Conservation (phyloP, 2,329 filamentous ascomycete species). For the Alternaria hordeiaustralica region DNA sequence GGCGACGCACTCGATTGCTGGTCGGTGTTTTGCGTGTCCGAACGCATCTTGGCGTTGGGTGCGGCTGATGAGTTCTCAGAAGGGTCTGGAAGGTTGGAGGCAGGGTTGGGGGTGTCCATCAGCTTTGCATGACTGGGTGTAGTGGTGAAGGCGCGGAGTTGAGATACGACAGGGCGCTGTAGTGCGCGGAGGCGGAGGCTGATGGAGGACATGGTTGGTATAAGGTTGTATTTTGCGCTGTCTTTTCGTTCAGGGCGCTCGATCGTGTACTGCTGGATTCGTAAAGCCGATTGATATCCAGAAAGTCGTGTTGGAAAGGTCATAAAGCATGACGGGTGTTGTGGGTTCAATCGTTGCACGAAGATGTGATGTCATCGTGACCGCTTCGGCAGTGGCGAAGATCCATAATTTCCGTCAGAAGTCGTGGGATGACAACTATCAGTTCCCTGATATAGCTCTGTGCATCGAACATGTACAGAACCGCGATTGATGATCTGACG, state of each 20-base stretch:
- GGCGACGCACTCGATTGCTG: conserved; percentile 40
- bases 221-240: background rate
- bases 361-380: conserved; percentile 17
- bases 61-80: conserved; percentile 27
- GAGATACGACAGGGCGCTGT: background rate
- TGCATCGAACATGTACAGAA: background rate
- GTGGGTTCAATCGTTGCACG: background rate
- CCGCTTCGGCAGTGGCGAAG: conserved; percentile 1
- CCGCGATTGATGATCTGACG: background rate
- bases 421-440: background rate
- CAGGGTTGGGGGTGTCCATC: conserved; percentile 25
- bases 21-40: conserved; percentile 36
- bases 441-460: background rate
- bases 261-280: rapidly evolving
- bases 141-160: conserved; percentile 12
- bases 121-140: conserved; percentile 12
- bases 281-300: background rate
- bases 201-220: background rate
- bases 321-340: background rate
- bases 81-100: conserved; percentile 28
- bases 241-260: background rate
- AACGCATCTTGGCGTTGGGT: conserved; percentile 29
- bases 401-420: background rate
- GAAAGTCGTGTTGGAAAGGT: background rate
- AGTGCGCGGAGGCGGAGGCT: conserved; percentile 9